Conservation (phyloP, 345 rosid genomes). For the Eutrema japonicum region DNA sequence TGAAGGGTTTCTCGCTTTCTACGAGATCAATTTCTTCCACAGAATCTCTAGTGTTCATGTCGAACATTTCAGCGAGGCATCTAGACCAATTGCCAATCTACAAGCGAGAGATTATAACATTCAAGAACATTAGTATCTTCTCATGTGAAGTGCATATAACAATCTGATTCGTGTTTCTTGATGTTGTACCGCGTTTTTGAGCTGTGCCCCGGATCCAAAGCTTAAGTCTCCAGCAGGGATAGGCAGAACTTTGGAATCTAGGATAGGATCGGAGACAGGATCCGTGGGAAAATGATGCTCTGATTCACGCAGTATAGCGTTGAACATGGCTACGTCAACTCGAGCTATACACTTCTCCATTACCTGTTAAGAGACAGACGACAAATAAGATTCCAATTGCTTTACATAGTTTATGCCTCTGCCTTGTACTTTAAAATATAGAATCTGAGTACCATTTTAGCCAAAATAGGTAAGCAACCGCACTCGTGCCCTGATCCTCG, state of each 20-base stretch:
- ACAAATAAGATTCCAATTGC: background rate
- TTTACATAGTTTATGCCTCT: conserved; percentile 3
- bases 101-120: conserved; percentile 32
- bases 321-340: conserved; percentile 91
- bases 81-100: conserved; percentile 95
- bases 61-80: conserved; percentile 72
- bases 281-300: conserved; percentile 91
- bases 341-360: conserved; percentile 82
- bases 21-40: conserved; percentile 40
- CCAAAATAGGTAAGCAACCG: conserved; percentile 82
- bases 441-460: conserved; percentile 59
- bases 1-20: conserved; percentile 50
- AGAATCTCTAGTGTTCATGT: conserved; percentile 54
- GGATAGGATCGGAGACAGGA: conserved; percentile 89
- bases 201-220: conserved; percentile 96
- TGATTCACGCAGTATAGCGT: conserved; percentile 91
- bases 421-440: conserved; percentile 9
- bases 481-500: conserved; percentile 86
- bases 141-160: conserved; percentile 12
- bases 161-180: conserved; percentile 25
- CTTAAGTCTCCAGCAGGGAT: conserved; percentile 89
- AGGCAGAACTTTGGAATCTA: conserved; percentile 83
- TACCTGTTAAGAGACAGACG: conserved; percentile 48
- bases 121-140: background rate
- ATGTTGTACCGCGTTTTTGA: conserved; percentile 77